Evolutionary conservation across 2,329 filamentous ascomycete species (phyloP).

Genomic region (Aspergillus felis): DNA sequence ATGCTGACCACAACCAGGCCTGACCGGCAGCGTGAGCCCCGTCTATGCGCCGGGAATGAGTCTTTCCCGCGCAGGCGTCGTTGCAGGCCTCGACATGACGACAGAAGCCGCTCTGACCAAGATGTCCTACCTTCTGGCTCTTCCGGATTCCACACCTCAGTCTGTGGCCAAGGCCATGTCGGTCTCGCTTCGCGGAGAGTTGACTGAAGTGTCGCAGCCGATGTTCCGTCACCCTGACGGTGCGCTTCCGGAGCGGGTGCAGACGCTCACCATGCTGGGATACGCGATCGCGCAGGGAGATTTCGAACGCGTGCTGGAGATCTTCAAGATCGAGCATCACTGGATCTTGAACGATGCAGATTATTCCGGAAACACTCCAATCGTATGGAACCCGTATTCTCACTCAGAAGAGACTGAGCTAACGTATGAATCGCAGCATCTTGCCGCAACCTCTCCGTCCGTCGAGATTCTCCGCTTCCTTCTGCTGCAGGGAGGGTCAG

Average conservation of each 20-base stretch:
- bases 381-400: slow-evolving; percentile 29
- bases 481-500: slow-evolving; percentile 54
- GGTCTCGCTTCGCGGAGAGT: slow-evolving; percentile 72
- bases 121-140: slow-evolving; percentile 76
- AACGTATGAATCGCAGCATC: slow-evolving; percentile 40
- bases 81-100: slow-evolving; percentile 85
- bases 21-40: slow-evolving; percentile 69
- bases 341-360: slow-evolving; percentile 71
- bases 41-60: slow-evolving; percentile 75
- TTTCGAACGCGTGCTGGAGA: slow-evolving; percentile 59
- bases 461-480: slow-evolving; percentile 54
- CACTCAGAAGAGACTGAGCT: too few species aligned
- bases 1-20: slow-evolving; percentile 32
- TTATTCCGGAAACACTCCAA: slow-evolving; percentile 73
- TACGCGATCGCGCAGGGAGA: slow-evolving; percentile 76
- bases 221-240: slow-evolving; percentile 72
- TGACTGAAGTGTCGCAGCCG: slow-evolving; percentile 70
- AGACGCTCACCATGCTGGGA: slow-evolving; percentile 70
- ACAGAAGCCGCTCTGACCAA: slow-evolving; percentile 89
- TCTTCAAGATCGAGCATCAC: slow-evolving; percentile 63
- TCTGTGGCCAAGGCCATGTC: slow-evolving; percentile 71
- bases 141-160: slow-evolving; percentile 58
- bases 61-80: slow-evolving; percentile 77
- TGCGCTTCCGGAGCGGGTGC: slow-evolving; percentile 53
- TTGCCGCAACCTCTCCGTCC: slow-evolving; percentile 55